Percentiles rank a stretch among this genome's conserved stretches.
These are phyloP conservation scores for Euclidium syriacum DNA, from an alignment of 345 rosid species.

Conservation along the genomic window DNA sequence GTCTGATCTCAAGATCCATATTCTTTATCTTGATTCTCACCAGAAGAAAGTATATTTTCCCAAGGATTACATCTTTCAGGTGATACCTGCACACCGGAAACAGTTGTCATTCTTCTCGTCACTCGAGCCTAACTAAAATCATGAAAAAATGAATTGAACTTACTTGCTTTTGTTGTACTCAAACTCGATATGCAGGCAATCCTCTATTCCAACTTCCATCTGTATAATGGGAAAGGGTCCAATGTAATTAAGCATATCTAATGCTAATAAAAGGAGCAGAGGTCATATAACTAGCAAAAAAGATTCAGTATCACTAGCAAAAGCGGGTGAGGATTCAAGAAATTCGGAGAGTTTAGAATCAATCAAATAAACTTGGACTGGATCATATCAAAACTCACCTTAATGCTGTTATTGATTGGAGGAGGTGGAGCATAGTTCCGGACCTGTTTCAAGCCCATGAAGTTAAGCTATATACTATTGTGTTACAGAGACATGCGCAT, in stretches of 20 bases:
- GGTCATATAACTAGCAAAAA: neutral
- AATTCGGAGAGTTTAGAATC: neutral
- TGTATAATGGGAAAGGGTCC: constrained; percentile 30
- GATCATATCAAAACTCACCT: constrained; percentile 43
- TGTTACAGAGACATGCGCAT: neutral
- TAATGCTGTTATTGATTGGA: constrained; percentile 84
- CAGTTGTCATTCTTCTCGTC: too few relatives aligned
- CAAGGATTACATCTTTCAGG: constrained; percentile 92
- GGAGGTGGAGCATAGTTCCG: constrained; percentile 72
- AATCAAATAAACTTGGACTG: neutral
- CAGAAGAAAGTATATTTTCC: constrained; percentile 96
- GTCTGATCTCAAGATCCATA: constrained; percentile 98
- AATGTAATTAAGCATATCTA: constrained; percentile 2
- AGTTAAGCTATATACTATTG: neutral
- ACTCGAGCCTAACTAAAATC: neutral
- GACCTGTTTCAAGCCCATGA: constrained; percentile 47
- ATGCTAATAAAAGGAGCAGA: neutral
- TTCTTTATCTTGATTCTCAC: constrained; percentile 98
- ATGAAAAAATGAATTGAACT: constrained; percentile 5
- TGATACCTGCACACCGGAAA: constrained; percentile 96
- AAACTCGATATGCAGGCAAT: constrained; percentile 94
- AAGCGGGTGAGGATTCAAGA: neutral
- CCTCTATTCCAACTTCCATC: constrained; percentile 99
- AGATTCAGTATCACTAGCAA: neutral
- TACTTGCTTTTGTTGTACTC: constrained; percentile 99